Conservation (phyloP, 139 green algal genomes). For the Chlamydomonas applanata region DNA sequence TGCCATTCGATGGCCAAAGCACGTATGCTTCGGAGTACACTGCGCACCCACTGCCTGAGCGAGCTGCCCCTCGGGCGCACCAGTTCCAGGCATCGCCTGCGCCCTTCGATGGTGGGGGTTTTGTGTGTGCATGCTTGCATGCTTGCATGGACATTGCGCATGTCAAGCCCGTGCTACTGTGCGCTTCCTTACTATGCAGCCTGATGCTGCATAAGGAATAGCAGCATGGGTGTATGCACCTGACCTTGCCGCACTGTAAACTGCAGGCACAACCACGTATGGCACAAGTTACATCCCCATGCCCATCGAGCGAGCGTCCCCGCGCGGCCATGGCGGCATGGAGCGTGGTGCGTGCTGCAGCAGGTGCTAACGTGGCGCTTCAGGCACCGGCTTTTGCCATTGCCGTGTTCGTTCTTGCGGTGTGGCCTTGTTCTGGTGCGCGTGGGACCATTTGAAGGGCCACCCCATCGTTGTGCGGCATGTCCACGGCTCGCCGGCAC, state of each 20-base stretch:
- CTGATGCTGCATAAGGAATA: no score
- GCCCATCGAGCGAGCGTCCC: not conserved
- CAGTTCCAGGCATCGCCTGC: not conserved
- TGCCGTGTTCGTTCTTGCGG: no score
- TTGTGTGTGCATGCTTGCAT: not conserved
- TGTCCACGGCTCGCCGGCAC: no score
- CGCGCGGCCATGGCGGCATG: not conserved
- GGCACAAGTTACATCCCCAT: not conserved
- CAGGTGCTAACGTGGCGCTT: not conserved
- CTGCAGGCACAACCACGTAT: conserved; percentile 14
- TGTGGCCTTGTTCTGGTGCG: no score
- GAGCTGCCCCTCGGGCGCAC: not conserved
- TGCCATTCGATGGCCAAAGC: conserved; percentile 6
- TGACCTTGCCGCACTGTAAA: no score
- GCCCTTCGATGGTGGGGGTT: conserved; percentile 26
- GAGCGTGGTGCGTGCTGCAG: conserved; percentile 13
- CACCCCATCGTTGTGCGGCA: no score
- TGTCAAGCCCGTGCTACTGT: no score
- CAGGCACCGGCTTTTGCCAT: not conserved
- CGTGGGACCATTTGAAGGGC: no score
- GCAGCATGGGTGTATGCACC: no score
- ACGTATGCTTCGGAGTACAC: conserved; percentile 7
- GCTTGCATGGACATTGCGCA: no score
- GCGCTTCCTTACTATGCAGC: no score
- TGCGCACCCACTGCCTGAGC: not conserved